phyloP scores from a whole-genome alignment of 495 filamentous ascomycete species.

The Lasiosphaeria hispida region DNA sequence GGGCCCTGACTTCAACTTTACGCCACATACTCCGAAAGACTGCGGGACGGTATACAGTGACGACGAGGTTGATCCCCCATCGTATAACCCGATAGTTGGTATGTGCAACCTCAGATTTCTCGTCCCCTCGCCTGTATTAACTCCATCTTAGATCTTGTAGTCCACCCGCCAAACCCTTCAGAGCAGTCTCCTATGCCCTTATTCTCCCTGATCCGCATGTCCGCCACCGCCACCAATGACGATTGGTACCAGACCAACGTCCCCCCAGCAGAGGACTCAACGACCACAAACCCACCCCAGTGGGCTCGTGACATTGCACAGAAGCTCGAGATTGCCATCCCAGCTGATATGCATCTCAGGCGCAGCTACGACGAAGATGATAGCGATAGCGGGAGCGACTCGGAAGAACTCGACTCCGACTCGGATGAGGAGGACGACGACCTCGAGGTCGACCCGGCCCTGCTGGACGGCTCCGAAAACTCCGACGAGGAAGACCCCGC shows the following conservation, averaged over 20 bases:
- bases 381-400: slow-evolving; percentile 7
- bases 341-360: slow-evolving; percentile 26
- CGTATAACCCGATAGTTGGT: slow-evolving; percentile 46
- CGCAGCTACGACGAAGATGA: slow-evolving; percentile 20
- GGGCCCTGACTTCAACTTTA: neutral
- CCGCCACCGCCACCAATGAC: slow-evolving; percentile 42
- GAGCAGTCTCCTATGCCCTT: slow-evolving; percentile 29
- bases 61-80: slow-evolving; percentile 2
- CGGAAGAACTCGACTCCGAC: slow-evolving; percentile 10
- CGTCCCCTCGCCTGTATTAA: neutral
- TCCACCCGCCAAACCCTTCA: slow-evolving; percentile 38
- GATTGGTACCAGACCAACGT: slow-evolving; percentile 48
- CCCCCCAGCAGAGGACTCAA: slow-evolving; percentile 20
- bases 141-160: slow-evolving; percentile 36
- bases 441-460: neutral
- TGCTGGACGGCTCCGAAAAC: slow-evolving; percentile 7
- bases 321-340: slow-evolving; percentile 36
- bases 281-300: slow-evolving; percentile 22
- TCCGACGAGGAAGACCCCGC: slow-evolving; percentile 21
- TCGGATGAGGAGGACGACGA: slow-evolving; percentile 29
- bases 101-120: slow-evolving; percentile 6
- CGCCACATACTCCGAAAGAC: slow-evolving; percentile 30
- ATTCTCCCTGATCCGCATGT: slow-evolving; percentile 46
- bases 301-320: slow-evolving; percentile 44
- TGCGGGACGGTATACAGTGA: slow-evolving; percentile 41